A percentile compares a stretch with the other conserved stretches of the same genome.
phyloP scores from a whole-genome alignment of 2,329 filamentous ascomycete genomes.

The Trichoderma koningiopsis region DNA sequence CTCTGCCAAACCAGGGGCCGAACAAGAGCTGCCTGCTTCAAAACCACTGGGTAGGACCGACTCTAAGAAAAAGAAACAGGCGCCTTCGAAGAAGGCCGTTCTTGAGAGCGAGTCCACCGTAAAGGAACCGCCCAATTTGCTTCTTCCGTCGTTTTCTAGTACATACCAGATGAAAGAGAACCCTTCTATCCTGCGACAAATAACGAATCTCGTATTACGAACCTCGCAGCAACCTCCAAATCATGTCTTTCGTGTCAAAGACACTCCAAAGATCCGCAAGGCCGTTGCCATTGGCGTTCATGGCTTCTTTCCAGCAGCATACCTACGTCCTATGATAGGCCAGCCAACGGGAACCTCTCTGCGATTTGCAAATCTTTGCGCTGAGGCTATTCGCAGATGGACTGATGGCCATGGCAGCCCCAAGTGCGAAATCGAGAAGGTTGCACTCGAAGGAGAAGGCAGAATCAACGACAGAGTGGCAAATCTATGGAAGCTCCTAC shows the following conservation, averaged over 20 bases:
- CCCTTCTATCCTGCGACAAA: slow-evolving; percentile 70
- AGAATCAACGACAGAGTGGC: slow-evolving; percentile 88
- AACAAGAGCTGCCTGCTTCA: slow-evolving; percentile 22
- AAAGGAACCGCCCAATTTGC: slow-evolving; percentile 59
- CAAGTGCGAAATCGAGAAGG: slow-evolving; percentile 85
- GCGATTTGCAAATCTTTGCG: slow-evolving; percentile 85
- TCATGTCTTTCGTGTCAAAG: slow-evolving; percentile 72
- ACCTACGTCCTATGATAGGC: slow-evolving; percentile 87
- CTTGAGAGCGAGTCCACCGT: slow-evolving; percentile 33
- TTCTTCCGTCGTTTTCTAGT: slow-evolving; percentile 69
- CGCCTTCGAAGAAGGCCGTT: slow-evolving; percentile 28
- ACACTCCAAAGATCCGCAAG: slow-evolving; percentile 73
- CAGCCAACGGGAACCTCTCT: slow-evolving; percentile 95
- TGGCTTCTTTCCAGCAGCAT: slow-evolving; percentile 85
- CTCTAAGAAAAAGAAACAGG: slow-evolving; percentile 29
- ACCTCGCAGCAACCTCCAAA: slow-evolving; percentile 59
- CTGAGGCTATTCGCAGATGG: slow-evolving; percentile 82
- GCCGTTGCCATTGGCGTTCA: slow-evolving; percentile 94
- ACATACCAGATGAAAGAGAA: slow-evolving; percentile 69
- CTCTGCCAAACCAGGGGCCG: background rate
- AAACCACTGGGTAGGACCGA: slow-evolving; percentile 25
- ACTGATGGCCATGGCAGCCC: slow-evolving; percentile 70
- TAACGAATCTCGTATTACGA: slow-evolving; percentile 59
- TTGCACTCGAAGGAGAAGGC: slow-evolving; percentile 92
- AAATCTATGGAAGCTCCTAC: slow-evolving; percentile 87